Evolutionary conservation across 1,284 basidiomycete genomes (phyloP), one percentile per base, ranked within the genome.

Genomic region (Coniferiporia sulphurascens): DNA sequence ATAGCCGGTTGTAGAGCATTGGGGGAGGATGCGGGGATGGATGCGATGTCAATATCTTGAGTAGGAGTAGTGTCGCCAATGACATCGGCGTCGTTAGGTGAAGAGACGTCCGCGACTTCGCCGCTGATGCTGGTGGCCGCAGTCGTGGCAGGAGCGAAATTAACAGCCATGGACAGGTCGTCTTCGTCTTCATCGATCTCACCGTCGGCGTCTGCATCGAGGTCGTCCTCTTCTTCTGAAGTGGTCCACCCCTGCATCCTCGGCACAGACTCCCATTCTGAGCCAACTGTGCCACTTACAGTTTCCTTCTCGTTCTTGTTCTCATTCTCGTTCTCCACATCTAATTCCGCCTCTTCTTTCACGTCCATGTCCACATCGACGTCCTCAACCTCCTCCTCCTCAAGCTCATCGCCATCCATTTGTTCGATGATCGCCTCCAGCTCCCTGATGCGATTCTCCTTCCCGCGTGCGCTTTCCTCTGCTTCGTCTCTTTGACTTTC

Each of bases 401-500:
- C 53, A 41, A 36, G n/a, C n/a, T 48, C 45, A 12, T 48, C 53
- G 27, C 49, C 59, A 3, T n/a, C n/a, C 54, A 60, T 22, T 13
- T 46, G 27, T 22, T 56, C 54, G 10, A 60, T 17, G 4, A 51
- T 4, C 9, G 45, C 43, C 36, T 61, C 60, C 12, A 61, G 49
- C 38, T 51, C 60, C 19, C 32, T 53, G 27, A 52, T 48, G n/a
- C 60, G 44, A 5, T 35, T 34, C 27, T 57, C 44, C 17, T 54
- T 22, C 35, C 44, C 43, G 7, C 34, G 34, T 12, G 54, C 55
- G 13, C 53, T 32, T 17, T 19, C 22, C 35, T 56, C 48, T 8
- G 54, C 53, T 12, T 60, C 59, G 12, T 56, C 22, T n/a, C 21
- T 13, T 17, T 60, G 59, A 15, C 35, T 43, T 35, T 60, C 22